Percentiles rank a stretch among this genome's conserved stretches.
These are phyloP conservation scores for Coemansia umbellata DNA, from an alignment of 192 early-diverging fungal species.

Conservation along the genomic window DNA sequence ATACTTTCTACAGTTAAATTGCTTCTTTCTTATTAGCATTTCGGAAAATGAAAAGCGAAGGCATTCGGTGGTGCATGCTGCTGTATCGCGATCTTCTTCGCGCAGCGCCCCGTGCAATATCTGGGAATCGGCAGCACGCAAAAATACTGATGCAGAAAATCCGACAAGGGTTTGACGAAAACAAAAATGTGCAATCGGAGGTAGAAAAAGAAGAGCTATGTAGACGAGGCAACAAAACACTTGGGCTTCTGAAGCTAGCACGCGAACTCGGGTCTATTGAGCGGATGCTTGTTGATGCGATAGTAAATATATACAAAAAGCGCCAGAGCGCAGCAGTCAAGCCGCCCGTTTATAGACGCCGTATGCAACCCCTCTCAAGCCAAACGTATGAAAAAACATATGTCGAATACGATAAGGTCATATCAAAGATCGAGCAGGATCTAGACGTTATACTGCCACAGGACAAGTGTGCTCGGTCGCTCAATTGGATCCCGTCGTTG, in stretches of 20 bases:
- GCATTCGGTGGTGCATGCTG: conserved; percentile 20
- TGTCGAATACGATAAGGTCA: conserved; percentile 13
- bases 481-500: conserved; percentile 42
- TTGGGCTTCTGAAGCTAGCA: conserved; percentile 48
- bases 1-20: neutral
- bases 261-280: conserved; percentile 44
- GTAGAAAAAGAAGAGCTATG: conserved; percentile 9
- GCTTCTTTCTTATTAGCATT: neutral
- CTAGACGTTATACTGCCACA: conserved; percentile 33
- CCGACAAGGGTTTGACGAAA: conserved; percentile 34
- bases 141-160: conserved; percentile 13
- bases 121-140: conserved; percentile 7
- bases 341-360: conserved; percentile 15
- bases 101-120: conserved; percentile 27
- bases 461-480: conserved; percentile 11
- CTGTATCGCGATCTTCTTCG: conserved; percentile 36
- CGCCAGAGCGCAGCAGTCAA: conserved; percentile 12
- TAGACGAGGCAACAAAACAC: conserved; percentile 35
- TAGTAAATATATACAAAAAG: conserved; percentile 14
- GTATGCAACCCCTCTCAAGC: conserved; percentile 11
- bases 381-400: conserved; percentile 9
- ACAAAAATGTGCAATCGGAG: neutral
- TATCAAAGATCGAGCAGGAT: conserved; percentile 30
- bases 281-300: conserved; percentile 14
- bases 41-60: neutral